Evolutionary conservation across 2,329 filamentous ascomycete genomes (phyloP).

Genomic region (Colletotrichum cuscutae): DNA sequence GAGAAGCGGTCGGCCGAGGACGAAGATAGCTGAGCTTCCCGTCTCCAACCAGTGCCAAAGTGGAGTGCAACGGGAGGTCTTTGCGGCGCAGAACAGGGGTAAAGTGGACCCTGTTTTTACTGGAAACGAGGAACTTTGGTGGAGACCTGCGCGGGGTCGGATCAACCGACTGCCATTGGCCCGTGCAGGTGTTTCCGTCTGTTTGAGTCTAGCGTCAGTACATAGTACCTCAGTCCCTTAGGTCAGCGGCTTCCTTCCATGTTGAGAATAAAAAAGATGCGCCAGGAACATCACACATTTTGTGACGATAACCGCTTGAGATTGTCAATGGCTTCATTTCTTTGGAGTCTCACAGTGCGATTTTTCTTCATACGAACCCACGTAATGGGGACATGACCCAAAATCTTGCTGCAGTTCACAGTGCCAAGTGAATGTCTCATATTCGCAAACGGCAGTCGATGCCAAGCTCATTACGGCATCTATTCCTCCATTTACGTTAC

Average conservation of each 20-base stretch:
- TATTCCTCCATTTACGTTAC: neutral
- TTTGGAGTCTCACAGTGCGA: neutral
- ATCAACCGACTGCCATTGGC: slow-evolving; percentile 16
- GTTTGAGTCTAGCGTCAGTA: slow-evolving; percentile 15
- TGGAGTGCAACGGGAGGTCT: too few relatives aligned
- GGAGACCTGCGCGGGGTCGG: slow-evolving; percentile 20
- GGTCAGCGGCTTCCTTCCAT: neutral
- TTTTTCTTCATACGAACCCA: neutral
- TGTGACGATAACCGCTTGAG: neutral
- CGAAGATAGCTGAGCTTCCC: slow-evolving; percentile 1
- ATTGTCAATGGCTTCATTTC: neutral
- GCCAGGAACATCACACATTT: neutral
- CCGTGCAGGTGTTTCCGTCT: neutral
- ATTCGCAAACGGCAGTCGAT: neutral
- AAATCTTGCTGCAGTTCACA: neutral
- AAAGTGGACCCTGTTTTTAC: slow-evolving; percentile 12
- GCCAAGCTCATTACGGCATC: slow-evolving; percentile 6
- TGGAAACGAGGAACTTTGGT: slow-evolving; percentile 15
- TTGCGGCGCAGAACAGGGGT: slow-evolving; percentile 21
- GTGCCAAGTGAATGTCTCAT: neutral
- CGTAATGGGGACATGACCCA: neutral
- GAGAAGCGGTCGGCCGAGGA: slow-evolving; percentile 29
- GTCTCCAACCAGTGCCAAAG: neutral
- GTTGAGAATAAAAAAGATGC: slow-evolving; percentile 10
- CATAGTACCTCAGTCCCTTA: neutral